phyloP scores from a whole-genome alignment of 192 early-diverging fungal genomes.

The Oehlia diaphana region DNA sequence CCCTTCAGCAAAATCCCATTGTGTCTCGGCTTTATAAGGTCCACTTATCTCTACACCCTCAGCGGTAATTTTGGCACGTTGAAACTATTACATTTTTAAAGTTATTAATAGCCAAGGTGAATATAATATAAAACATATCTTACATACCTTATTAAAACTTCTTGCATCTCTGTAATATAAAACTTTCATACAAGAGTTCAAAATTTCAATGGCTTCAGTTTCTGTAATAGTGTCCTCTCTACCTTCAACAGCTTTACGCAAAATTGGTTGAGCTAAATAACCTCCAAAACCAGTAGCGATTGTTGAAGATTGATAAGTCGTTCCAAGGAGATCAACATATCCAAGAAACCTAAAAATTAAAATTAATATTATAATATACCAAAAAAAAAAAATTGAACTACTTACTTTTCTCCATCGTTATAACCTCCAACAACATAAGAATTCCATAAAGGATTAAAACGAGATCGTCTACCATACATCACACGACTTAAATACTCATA shows the following conservation, averaged over 20 bases:
- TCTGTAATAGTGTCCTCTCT: slow-evolving; percentile 85
- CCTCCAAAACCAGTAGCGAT: slow-evolving; percentile 96
- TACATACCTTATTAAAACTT: slow-evolving; percentile 84
- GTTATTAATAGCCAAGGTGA: not conserved
- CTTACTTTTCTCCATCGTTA: slow-evolving; percentile 70
- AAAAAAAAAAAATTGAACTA: not conserved
- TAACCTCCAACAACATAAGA: slow-evolving; percentile 87
- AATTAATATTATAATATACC: not conserved
- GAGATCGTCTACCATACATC: slow-evolving; percentile 88
- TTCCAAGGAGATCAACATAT: slow-evolving; percentile 89
- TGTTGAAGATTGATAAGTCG: slow-evolving; percentile 85
- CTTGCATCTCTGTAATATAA: slow-evolving; percentile 94
- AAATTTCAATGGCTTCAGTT: slow-evolving; percentile 79
- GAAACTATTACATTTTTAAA: slow-evolving; percentile 57
- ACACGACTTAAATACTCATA: slow-evolving; percentile 88
- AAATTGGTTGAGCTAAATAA: slow-evolving; percentile 86
- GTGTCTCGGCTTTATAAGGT: slow-evolving; percentile 83
- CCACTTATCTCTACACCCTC: slow-evolving; percentile 82
- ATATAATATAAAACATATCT: not conserved
- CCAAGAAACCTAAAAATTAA: slow-evolving; percentile 69
- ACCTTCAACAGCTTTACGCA: slow-evolving; percentile 89
- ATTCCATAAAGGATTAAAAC: slow-evolving; percentile 96
- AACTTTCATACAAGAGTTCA: slow-evolving; percentile 90
- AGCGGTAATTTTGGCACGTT: slow-evolving; percentile 87
- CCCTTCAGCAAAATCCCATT: slow-evolving; percentile 60